Conservation (phyloP, 2,329 filamentous ascomycete genomes). For the Colletotrichum kahawae region DNA sequence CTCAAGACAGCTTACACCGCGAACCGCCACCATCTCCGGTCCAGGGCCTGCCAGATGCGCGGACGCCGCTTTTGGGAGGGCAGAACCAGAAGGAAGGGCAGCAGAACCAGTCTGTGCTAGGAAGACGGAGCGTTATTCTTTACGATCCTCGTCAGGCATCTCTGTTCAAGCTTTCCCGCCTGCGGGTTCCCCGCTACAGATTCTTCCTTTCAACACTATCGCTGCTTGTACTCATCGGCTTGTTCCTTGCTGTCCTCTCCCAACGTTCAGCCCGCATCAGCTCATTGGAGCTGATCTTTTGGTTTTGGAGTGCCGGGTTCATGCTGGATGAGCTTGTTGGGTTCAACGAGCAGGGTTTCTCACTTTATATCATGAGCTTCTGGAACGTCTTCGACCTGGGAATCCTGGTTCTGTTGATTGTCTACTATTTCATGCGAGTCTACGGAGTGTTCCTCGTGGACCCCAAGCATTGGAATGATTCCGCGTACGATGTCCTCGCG, state of each 20-base stretch:
- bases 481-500: constrained; percentile 93
- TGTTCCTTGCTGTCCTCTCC: constrained; percentile 84
- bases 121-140: constrained; percentile 78
- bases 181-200: constrained; percentile 89
- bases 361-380: constrained; percentile 95
- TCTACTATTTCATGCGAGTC: constrained; percentile 88
- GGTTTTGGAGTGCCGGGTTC: constrained; percentile 97
- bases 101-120: constrained; percentile 36
- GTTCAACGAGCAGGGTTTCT: constrained; percentile 96
- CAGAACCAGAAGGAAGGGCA: constrained; percentile 35
- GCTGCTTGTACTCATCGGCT: constrained; percentile 80
- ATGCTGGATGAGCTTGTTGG: constrained; percentile 96
- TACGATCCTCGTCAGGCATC: constrained; percentile 93
- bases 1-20: constrained; percentile 83
- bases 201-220: constrained; percentile 90
- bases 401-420: constrained; percentile 82
- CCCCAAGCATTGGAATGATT: constrained; percentile 74
- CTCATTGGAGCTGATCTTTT: constrained; percentile 85
- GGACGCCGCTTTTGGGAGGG: constrained; percentile 57
- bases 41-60: constrained; percentile 42
- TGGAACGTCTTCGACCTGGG: constrained; percentile 97
- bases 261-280: constrained; percentile 82
- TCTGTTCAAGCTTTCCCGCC: constrained; percentile 85
- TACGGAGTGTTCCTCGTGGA: constrained; percentile 87
- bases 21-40: constrained; percentile 40